Evolutionary conservation across 306 rosid genomes (phyloP).

Genomic region (Comarum palustre): DNA sequence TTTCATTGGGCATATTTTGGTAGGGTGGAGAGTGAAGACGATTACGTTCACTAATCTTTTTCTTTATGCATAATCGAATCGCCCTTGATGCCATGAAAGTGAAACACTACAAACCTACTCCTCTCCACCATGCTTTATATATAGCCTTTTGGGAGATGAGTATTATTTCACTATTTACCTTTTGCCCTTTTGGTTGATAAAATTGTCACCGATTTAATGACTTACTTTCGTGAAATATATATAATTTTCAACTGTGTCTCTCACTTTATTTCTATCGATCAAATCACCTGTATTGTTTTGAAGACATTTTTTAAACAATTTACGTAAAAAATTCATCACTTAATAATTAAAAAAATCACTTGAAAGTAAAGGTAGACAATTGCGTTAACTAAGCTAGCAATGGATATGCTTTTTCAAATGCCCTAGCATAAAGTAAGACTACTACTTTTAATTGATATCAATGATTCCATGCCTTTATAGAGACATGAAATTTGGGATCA

Average conservation of each 20-base stretch:
- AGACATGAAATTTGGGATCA: not conserved
- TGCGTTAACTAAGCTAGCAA: not conserved
- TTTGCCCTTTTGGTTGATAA: not conserved
- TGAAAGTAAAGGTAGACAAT: not conserved
- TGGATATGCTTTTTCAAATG: not conserved
- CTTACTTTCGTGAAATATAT: too few species aligned
- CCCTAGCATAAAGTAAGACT: not conserved
- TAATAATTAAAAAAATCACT: not conserved
- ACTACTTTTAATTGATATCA: not conserved
- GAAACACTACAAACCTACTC: slow-evolving; percentile 7
- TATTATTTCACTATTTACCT: not conserved
- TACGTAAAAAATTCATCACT: not conserved
- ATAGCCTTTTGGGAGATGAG: not conserved
- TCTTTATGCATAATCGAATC: not conserved
- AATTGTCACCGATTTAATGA: not conserved
- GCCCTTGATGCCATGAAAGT: not conserved
- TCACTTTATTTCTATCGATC: not conserved
- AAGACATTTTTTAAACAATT: not conserved
- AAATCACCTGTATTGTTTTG: not conserved
- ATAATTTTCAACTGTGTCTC: not conserved
- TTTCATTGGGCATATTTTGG: not conserved
- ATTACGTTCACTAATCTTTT: not conserved
- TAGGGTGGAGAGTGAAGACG: not conserved
- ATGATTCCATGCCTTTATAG: not conserved
- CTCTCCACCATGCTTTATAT: not conserved